Conservation (phyloP, 139 green algal genomes). For the Diplosphaera chodatii region DNA sequence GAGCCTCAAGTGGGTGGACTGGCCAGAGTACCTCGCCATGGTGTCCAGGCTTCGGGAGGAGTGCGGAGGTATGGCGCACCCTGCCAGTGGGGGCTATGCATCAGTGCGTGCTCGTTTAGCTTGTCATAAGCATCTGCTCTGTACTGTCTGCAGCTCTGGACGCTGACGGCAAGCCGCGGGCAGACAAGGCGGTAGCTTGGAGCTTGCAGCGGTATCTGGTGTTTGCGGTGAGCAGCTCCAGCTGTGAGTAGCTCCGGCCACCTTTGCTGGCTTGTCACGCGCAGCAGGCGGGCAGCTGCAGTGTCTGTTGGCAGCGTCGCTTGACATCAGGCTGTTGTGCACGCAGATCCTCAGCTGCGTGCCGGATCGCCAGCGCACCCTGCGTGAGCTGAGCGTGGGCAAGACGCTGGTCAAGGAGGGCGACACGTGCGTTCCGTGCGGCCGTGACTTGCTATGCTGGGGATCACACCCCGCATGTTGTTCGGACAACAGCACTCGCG, state of each 20-base stretch:
- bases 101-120: no score
- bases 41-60: constrained; percentile 34
- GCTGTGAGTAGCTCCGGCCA: no score
- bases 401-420: constrained; percentile 52
- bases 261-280: no score
- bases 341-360: constrained; percentile 65
- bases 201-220: constrained; percentile 63
- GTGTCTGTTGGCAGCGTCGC: no score
- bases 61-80: constrained; percentile 21
- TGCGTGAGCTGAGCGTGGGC: constrained; percentile 66
- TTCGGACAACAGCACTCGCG: no score
- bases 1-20: constrained; percentile 62
- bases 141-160: constrained; percentile 12
- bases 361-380: constrained; percentile 65
- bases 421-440: constrained; percentile 10
- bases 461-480: no score
- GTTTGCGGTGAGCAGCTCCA: no score
- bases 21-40: constrained; percentile 50
- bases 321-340: no score
- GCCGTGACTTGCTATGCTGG: no score
- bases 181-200: constrained; percentile 21
- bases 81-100: no score
- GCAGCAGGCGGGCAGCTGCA: no score
- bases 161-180: neutral
- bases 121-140: neutral